phyloP scores from a whole-genome alignment of 495 filamentous ascomycete species.

The Letharia lupina region DNA sequence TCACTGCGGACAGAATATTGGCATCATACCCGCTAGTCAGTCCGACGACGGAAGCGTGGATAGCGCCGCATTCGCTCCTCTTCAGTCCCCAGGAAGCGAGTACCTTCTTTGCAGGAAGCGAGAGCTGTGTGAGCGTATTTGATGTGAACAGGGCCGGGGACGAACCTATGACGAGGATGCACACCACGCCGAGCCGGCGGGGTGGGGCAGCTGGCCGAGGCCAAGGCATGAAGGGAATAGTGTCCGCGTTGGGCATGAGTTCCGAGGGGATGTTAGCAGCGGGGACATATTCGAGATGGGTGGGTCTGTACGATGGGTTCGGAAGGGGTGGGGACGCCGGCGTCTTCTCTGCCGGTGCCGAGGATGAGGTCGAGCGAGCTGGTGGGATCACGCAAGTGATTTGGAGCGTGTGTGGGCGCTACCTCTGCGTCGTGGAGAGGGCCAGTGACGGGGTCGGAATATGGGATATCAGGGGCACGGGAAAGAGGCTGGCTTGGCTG shows the following conservation, averaged over 20 bases:
- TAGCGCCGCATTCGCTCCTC: constrained; percentile 63
- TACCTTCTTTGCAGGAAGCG: constrained; percentile 59
- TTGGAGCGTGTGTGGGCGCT: constrained; percentile 83
- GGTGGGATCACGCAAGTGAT: constrained; percentile 69
- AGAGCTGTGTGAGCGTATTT: constrained; percentile 66
- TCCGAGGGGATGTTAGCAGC: constrained; percentile 59
- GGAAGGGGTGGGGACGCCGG: constrained; percentile 59
- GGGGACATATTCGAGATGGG: constrained; percentile 67
- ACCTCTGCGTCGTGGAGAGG: constrained; percentile 81
- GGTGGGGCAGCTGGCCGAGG: constrained; percentile 52
- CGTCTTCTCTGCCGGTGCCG: constrained; percentile 48
- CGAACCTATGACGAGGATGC: constrained; percentile 52
- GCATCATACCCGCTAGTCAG: constrained; percentile 65
- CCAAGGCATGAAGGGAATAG: constrained; percentile 70
- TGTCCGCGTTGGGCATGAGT: constrained; percentile 56
- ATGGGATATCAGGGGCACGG: constrained; percentile 74
- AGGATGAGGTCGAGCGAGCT: constrained; percentile 32
- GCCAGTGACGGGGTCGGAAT: constrained; percentile 63
- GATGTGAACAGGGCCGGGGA: constrained; percentile 60
- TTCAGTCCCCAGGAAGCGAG: constrained; percentile 53
- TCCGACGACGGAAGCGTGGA: constrained; percentile 69
- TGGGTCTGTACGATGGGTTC: constrained; percentile 68
- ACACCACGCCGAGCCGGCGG: constrained; percentile 67
- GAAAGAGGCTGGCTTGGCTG: constrained; percentile 60
- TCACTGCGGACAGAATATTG: constrained; percentile 34